A percentile compares a stretch with the other conserved stretches of the same genome.
Conservation (phyloP, 768 basidiomycete species). For the Termitomyces sp. region DNA sequence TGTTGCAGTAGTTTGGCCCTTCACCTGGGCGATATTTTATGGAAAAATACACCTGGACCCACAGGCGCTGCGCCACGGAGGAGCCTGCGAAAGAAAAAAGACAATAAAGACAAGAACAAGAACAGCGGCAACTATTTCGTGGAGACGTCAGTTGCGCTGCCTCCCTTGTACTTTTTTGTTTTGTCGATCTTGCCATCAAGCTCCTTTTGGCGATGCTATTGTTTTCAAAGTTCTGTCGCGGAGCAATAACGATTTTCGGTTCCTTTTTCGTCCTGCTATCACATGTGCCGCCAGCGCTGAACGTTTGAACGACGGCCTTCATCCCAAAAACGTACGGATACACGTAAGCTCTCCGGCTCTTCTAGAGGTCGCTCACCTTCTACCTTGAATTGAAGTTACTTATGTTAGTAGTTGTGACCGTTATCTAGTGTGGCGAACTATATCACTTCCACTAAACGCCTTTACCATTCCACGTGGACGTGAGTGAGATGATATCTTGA, state of each 20-base stretch:
- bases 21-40: conserved; percentile 17
- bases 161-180: conserved; percentile 18
- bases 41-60: conserved; percentile 25
- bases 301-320: not conserved
- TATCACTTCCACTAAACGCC: not conserved
- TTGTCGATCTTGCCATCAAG: conserved; percentile 5
- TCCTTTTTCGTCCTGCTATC: not conserved
- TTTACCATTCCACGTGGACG: not conserved
- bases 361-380: too few species aligned
- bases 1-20: conserved; percentile 12
- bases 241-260: too few species aligned
- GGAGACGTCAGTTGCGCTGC: not conserved
- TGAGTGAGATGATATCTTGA: not conserved
- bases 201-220: conserved; percentile 15
- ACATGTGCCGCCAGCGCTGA: not conserved
- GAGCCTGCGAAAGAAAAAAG: conserved; percentile 22
- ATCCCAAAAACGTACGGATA: not conserved
- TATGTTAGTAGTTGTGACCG: too few species aligned
- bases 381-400: too few species aligned
- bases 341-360: not conserved
- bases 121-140: not conserved
- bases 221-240: conserved; percentile 5
- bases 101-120: conserved; percentile 17
- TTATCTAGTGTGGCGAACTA: not conserved
- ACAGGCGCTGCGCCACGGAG: conserved; percentile 22